Evolutionary conservation across 2,329 filamentous ascomycete genomes (phyloP).

Genomic region (Fusarium sp.): DNA sequence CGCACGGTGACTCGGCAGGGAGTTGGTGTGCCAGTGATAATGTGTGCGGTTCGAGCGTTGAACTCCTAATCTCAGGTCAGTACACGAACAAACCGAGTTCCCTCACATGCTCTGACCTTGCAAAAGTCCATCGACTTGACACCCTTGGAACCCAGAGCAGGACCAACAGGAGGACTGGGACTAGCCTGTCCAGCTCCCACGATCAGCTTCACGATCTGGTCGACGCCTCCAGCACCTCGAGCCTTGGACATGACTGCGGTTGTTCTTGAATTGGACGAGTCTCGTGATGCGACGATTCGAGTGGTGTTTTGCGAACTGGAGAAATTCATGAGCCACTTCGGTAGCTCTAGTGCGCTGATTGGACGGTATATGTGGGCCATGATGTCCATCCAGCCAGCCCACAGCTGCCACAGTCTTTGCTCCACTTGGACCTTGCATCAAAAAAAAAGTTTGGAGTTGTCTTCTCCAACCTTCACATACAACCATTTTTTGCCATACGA

Average conservation of each 20-base stretch:
- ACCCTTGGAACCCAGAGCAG: conserved; percentile 95
- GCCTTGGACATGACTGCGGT: conserved; percentile 64
- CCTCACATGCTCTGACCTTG: conserved; percentile 72
- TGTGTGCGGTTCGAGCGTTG: conserved; percentile 91
- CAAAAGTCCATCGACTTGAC: conserved; percentile 99
- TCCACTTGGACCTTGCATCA: conserved; percentile 15
- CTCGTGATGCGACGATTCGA: conserved; percentile 12
- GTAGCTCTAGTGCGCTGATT: conserved; percentile 37
- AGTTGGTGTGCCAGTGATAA: conserved; percentile 84
- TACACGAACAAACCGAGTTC: conserved; percentile 10
- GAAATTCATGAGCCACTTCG: conserved; percentile 42
- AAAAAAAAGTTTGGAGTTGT: conserved; percentile 41
- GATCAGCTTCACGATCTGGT: conserved; percentile 95
- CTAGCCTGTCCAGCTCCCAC: conserved; percentile 95
- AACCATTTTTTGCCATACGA: neutral
- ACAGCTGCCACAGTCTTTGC: conserved; percentile 17
- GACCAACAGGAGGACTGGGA: conserved; percentile 95
- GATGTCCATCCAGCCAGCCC: conserved; percentile 33
- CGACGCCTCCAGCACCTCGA: conserved; percentile 56
- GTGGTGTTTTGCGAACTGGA: conserved; percentile 39
- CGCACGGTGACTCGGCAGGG: conserved; percentile 92
- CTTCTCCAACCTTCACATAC: neutral
- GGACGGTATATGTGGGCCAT: conserved; percentile 27
- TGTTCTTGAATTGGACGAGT: conserved; percentile 24
- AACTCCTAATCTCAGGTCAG: conserved; percentile 76